Base-by-base conservation (phyloP, 805 yeast genomes). In the Saccharomycopsis babjevae region DNA sequence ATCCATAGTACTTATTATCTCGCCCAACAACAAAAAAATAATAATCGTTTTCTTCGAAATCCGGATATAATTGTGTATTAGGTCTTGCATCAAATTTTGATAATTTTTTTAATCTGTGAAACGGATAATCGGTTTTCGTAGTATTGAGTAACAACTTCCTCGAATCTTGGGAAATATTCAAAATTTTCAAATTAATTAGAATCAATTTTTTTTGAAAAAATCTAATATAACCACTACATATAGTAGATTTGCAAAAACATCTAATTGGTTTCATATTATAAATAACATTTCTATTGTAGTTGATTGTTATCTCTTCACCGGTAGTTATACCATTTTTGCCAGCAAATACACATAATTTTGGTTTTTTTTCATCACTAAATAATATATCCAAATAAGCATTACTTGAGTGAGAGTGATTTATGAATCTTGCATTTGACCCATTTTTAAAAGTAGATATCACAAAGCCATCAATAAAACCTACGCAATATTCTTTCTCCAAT, bases 401-500 rank as follows among this genome's bases (percentile, higher is more conserved):
- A 56, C 83, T 82, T 57, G 68, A 67, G 66, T 81, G 77, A 16
- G 81, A 77, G 64, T 79, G 83, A 67, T 79, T 79, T 34, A 77
- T 80, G 67, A 77, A 79, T 43, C 82, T 68, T 0, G 83, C 83
- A 32, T 74, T 73, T 4, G 81, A 77, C 0, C 83, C 83, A 56
- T 74, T 70, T 16, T 66, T 71, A 13, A 78, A 77, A 43, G 77
- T 73, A 66, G 79, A 82, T 58, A 79, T 76, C 22, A 77, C 76
- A 20, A 72, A 68, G 10, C 79, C 77, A 57, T 74, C 71, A 25
- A 77, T 78, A 43, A 79, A 68, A 64, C 76, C 72, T 55, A 80
- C 67, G 65, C 76, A 75, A 66, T 78, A 77, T 63, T 71, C 79
- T 59, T 76, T 68, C 34, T 64, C 25, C 1, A 69, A 66, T n/a